These are phyloP conservation scores for Ganoderma sinense DNA, from an alignment of 1,284 basidiomycete genomes.

Conservation along the genomic window DNA sequence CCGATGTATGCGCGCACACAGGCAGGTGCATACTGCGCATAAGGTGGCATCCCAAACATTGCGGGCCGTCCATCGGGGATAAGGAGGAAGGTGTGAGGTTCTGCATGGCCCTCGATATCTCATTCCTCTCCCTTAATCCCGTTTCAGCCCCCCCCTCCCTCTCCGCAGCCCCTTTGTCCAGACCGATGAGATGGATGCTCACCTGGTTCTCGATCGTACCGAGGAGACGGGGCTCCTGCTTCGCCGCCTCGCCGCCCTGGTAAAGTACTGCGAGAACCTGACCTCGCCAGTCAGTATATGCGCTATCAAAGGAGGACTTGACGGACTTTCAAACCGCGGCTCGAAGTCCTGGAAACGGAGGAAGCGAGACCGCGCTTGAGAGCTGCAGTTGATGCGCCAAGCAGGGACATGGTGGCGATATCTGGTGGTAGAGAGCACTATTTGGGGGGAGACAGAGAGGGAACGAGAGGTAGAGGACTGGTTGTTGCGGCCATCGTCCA, in stretches of 20 bases:
- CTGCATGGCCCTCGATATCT: no score
- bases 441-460: neutral
- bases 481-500: neutral
- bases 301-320: no score
- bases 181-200: neutral
- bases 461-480: neutral
- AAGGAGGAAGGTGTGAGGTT: no score
- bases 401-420: conserved; percentile 20
- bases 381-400: conserved; percentile 21
- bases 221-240: conserved; percentile 84
- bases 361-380: conserved; percentile 22
- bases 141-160: neutral
- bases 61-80: no score
- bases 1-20: no score
- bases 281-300: neutral
- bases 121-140: neutral
- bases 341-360: conserved; percentile 9
- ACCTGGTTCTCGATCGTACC: conserved; percentile 92
- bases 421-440: neutral
- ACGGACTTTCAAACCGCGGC: conserved; percentile 33
- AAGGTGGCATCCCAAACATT: no score
- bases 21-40: no score
- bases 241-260: conserved; percentile 76
- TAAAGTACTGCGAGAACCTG: conserved; percentile 88
- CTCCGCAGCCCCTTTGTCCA: neutral